phyloP scores from a whole-genome alignment of 108 stramenopile genomes.

The Cafeteria roenbergensis region DNA sequence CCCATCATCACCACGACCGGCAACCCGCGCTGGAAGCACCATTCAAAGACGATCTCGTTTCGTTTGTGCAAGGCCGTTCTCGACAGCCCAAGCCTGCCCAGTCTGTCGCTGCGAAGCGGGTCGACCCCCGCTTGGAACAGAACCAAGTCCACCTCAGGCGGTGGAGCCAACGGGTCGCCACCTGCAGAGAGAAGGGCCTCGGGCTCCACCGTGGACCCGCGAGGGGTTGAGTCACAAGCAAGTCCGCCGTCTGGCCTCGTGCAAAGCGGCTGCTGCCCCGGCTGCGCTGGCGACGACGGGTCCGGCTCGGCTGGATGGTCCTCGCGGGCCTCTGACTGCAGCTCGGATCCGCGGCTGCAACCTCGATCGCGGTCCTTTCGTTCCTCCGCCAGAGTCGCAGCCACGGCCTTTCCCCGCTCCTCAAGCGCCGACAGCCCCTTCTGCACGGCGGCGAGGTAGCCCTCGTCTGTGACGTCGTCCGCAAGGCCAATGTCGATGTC shows the following conservation, averaged over 20 bases:
- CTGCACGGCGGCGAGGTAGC: neutral
- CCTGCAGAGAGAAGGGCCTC: neutral
- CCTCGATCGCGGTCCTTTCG: no score
- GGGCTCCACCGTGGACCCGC: neutral
- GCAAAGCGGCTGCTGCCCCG: no score
- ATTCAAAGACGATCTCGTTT: neutral
- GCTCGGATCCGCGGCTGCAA: no score
- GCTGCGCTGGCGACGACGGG: no score
- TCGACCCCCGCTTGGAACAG: conserved; percentile 9
- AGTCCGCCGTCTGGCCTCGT: neutral
- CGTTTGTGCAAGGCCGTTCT: neutral
- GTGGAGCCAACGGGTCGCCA: no score
- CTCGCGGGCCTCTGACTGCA: no score
- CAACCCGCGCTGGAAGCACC: neutral
- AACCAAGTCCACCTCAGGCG: neutral
- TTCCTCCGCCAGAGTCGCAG: neutral
- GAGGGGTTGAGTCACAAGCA: neutral
- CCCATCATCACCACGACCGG: neutral
- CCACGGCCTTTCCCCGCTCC: neutral
- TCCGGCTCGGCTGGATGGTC: no score
- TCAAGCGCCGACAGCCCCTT: neutral
- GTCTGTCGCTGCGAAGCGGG: neutral
- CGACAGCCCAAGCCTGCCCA: neutral
- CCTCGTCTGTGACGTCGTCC: neutral
- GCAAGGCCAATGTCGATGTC: neutral